Evolutionary conservation across 768 basidiomycete genomes (phyloP), one percentile per base, ranked within the genome.

Genomic region (Collybia mongolica): DNA sequence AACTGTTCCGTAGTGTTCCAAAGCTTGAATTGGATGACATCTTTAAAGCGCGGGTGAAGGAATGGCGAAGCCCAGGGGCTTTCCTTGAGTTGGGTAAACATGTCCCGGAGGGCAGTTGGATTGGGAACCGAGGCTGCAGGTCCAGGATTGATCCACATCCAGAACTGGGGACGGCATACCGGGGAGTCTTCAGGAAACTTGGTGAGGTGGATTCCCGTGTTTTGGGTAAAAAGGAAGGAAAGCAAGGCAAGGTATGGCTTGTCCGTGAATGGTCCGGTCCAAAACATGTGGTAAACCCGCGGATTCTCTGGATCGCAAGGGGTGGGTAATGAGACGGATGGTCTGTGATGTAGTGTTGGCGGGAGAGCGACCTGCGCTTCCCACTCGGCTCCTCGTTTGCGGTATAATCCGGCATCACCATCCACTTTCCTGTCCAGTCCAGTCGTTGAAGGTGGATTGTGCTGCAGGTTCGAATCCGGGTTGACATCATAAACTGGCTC

Each of bases 1-100:
- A 98, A 77, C 66, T 94, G 93, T 61, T 97, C 93, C 0, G 94
- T 97, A 11, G 95, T 96, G 64, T 98, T 97, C 95, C 95, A 98
- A 58, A 95, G 72, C 67, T 86, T 90, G 80, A 98, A 98, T 59
- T 86, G 83, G 63, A 96, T 88, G 37, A 91, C 84, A 48, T 91
- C 88, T 61, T 84, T 82, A 75, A 96, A 96, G 32, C 93, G 77
- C 3, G 84, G 84, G 63, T 97, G 91, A 39, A 97, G 69, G 78
- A 98, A 93, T 0, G 94, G 93, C 0, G 89, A 81, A 0, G 91
- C 89, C 95, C 95, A 98, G 1, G 94, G 90, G 64, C 83, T 97
- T 6, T 71, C 64, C 62, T 82, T 84, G 48, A 97, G 74, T 60
- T 84, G 78, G 17, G 82, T 79, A 60, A 82, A 90, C 93, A 98